Base-by-base conservation (phyloP, 495 filamentous ascomycete genomes). In the Stereocaulon alpinum region DNA sequence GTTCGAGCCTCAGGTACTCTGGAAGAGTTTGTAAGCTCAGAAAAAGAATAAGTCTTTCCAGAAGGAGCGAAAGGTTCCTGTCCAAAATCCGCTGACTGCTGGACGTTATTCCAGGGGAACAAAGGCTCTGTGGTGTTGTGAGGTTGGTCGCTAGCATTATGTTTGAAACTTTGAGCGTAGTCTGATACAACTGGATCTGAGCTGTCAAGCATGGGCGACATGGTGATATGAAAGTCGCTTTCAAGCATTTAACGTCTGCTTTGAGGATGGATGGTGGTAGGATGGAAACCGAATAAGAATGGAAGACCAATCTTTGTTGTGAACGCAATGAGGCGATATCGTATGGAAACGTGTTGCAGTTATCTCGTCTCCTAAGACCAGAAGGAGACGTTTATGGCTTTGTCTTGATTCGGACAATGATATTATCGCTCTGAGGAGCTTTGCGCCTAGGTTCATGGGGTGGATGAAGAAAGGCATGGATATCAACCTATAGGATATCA, bases 321-420 rank as follows among this genome's bases (percentile, higher is more conserved):
- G n/a, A 11, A 18, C 29, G 17, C 11, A 52, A 37, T 20, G n/a
- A 30, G 49, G 29, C 32, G 4, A 12, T 20, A 34, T 32, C 17
- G 18, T 4, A n/a, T 22, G 49, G 49, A 37, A 37, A 34, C n/a
- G 49, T 11, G 49, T 32, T 52, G 9, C 27, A 18, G 3, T 37
- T 30, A 18, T 52, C 30, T 34, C 49, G 34, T n/a, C 17, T 52
- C 27, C 34, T 7, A 52, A 29, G 29, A 32, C 30, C n/a, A 37
- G 6, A 18, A 32, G 49, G 4, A 20, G 30, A 37, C n/a, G 30
- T 17, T 32, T 52, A 52, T 52, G 49, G 14, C 27, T 59, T 59
- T 59, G 56, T 59, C 24, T 44, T 24, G 41, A 15, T 30, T 41
- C 4, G 45, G 40, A 59, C 56, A 51, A 51, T 51, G 29, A 15